Base-by-base conservation (phyloP, 495 filamentous ascomycete genomes). In the Oleoguttula mirabilis region DNA sequence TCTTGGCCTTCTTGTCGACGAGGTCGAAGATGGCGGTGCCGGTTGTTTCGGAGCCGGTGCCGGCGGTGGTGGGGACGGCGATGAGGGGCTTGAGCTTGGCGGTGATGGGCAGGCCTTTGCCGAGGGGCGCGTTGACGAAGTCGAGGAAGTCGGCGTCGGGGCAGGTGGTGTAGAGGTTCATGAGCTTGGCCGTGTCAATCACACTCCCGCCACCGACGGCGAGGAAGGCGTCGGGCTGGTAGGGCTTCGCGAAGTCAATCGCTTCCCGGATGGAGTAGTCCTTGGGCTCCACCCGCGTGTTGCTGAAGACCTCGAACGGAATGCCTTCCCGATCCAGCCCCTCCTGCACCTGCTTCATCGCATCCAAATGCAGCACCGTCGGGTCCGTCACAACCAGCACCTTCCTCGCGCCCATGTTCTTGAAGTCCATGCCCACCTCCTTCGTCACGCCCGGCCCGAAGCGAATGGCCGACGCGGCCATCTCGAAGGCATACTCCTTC, bases 351-450 rank as follows among this genome's bases (percentile, higher is more conserved):
- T 84, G 79, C 56, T 76, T 77, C 79, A 96, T 88, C 15, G 86
- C 87, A 58, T 82, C 70, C 42, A 98, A 66, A 55, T 80, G 75
- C 51, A 68, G 62, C 7, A 98, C 83, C 25, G 72, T 93, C 34
- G 60, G 57, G 57, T 98, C 90, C 35, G 90, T 96, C 15, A 98
- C 86, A 17, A 98, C 77, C 55, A 83, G 82, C 25, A 98, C 88
- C 22, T 77, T 76, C 64, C 83, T 83, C 2, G 79, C 74, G 12
- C 80, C 79, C 72, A 98, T 75, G 58, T 96, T 98, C 62, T 74
- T 74, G 53, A 98, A 79, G 61, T 98, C 90, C 90, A 98, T 98
- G 46, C 90, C 90, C n/a, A 96, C 87, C 63, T 98, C 90, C 59
- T 82, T 79, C 11, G 90, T 98, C n/a, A 76, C 79, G 3, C 90